phyloP scores from a whole-genome alignment of 129 eudicot species.

The Kitagawia praeruptora region DNA sequence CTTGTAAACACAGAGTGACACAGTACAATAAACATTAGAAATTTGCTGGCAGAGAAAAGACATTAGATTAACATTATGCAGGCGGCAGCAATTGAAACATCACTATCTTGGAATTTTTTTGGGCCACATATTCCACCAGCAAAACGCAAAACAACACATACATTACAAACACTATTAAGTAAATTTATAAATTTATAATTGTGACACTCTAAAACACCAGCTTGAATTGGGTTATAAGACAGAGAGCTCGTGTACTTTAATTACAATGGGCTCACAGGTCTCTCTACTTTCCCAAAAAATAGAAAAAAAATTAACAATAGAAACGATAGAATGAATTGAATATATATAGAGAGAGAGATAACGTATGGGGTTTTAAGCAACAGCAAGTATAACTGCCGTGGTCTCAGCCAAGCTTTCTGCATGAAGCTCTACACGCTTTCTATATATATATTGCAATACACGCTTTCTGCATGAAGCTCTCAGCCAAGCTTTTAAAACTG shows the following conservation, averaged over 20 bases:
- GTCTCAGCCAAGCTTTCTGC: slow-evolving; percentile 26
- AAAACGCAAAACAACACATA: background rate
- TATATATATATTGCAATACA: background rate
- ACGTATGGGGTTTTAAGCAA: slow-evolving; percentile 15
- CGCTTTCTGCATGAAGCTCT: slow-evolving; percentile 38
- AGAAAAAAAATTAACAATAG: background rate
- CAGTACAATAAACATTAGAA: background rate
- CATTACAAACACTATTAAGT: slow-evolving; percentile 11
- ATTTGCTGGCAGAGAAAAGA: background rate
- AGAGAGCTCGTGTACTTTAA: slow-evolving; percentile 5
- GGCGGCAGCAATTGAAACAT: slow-evolving; percentile 24
- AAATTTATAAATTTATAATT: too few relatives aligned
- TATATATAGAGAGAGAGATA: slow-evolving; percentile 9
- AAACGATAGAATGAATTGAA: slow-evolving; percentile 6
- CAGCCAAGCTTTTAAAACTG: slow-evolving; percentile 20
- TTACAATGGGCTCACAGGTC: slow-evolving; percentile 18
- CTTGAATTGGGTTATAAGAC: background rate
- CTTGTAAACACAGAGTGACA: background rate
- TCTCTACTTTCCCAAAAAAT: background rate
- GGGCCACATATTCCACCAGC: slow-evolving; percentile 1
- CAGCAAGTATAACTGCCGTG: slow-evolving; percentile 28
- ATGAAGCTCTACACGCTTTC: slow-evolving; percentile 33
- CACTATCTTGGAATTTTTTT: slow-evolving; percentile 1
- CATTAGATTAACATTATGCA: slow-evolving; percentile 11
- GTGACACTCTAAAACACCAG: background rate